A percentile compares a stretch with the other conserved stretches of the same genome.
phyloP scores from a whole-genome alignment of 2,329 filamentous ascomycete genomes.

The Colletotrichum filicis region DNA sequence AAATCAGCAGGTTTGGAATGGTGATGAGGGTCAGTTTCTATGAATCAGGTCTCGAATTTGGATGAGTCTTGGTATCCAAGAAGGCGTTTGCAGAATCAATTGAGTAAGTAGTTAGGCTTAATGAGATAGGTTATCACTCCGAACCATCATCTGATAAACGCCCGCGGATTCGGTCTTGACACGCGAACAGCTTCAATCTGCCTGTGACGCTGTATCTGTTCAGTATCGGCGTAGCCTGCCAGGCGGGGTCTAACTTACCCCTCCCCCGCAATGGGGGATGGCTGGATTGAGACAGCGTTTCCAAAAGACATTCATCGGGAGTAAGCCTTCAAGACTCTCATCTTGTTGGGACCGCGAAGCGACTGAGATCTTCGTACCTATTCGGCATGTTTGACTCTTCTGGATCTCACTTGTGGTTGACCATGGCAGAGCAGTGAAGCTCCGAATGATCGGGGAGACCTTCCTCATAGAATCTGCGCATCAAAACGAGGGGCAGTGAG shows the following conservation, averaged over 20 bases:
- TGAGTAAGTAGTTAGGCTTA: background rate
- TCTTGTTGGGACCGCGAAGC: background rate
- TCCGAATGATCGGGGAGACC: slow-evolving; percentile 3
- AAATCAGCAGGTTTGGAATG: background rate
- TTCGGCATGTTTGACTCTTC: background rate
- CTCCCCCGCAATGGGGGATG: slow-evolving; percentile 11
- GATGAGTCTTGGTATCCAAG: background rate
- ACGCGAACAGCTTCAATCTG: background rate
- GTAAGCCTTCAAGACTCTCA: background rate
- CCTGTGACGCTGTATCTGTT: background rate
- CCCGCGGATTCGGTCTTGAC: background rate
- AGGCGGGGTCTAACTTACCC: slow-evolving; percentile 2
- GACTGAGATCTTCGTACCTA: background rate
- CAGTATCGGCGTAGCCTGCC: slow-evolving; percentile 22
- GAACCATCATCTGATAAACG: background rate
- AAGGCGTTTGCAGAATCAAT: background rate
- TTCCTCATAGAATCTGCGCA: background rate
- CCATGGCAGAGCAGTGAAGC: too few species aligned
- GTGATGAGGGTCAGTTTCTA: too few species aligned
- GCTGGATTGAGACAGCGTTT: background rate
- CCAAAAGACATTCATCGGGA: background rate
- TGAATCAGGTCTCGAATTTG: background rate
- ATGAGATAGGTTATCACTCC: background rate
- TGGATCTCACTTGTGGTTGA: background rate
- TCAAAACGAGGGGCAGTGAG: background rate